Percentiles rank a stretch among this genome's conserved stretches.
Evolutionary conservation across 768 basidiomycete species (phyloP).

Genomic region (Suillus lakei): DNA sequence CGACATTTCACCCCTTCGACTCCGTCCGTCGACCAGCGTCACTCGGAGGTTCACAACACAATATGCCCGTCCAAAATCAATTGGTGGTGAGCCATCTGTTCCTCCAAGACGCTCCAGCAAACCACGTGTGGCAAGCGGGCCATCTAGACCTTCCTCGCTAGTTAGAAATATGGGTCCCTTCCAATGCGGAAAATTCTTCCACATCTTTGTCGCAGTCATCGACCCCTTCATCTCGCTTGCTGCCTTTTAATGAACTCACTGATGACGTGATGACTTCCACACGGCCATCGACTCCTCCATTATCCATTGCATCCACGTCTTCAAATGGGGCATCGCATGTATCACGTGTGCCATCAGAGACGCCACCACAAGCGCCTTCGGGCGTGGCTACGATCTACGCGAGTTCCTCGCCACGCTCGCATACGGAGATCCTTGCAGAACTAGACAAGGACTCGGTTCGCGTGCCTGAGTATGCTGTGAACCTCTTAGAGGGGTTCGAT

Average conservation of each 20-base stretch:
- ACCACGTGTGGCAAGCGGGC: constrained; percentile 22
- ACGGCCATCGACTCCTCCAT: constrained; percentile 34
- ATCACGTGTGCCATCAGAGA: constrained; percentile 1
- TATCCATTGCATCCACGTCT: constrained; percentile 32
- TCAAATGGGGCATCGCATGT: constrained; percentile 20
- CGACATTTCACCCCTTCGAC: constrained; percentile 39
- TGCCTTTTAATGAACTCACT: constrained; percentile 22
- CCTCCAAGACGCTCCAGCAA: constrained; percentile 34
- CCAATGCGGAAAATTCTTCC: not conserved
- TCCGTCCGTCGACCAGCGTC: constrained; percentile 33
- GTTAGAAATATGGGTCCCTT: constrained; percentile 10
- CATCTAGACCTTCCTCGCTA: constrained; percentile 20
- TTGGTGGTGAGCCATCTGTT: constrained; percentile 31
- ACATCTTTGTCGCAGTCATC: constrained; percentile 11
- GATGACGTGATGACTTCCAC: constrained; percentile 26
- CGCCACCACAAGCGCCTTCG: constrained; percentile 14
- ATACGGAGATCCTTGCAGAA: constrained; percentile 42
- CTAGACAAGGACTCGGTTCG: constrained; percentile 38
- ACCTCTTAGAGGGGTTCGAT: constrained; percentile 49
- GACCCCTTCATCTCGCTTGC: constrained; percentile 27
- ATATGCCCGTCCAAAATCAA: constrained; percentile 29
- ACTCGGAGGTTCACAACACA: constrained; percentile 32
- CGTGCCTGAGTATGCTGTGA: constrained; percentile 50
- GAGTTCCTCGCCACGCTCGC: constrained; percentile 36
- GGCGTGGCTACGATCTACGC: constrained; percentile 44